Evolutionary conservation across 2,329 filamentous ascomycete species (phyloP).

Genomic region (Pezicula carpinea): DNA sequence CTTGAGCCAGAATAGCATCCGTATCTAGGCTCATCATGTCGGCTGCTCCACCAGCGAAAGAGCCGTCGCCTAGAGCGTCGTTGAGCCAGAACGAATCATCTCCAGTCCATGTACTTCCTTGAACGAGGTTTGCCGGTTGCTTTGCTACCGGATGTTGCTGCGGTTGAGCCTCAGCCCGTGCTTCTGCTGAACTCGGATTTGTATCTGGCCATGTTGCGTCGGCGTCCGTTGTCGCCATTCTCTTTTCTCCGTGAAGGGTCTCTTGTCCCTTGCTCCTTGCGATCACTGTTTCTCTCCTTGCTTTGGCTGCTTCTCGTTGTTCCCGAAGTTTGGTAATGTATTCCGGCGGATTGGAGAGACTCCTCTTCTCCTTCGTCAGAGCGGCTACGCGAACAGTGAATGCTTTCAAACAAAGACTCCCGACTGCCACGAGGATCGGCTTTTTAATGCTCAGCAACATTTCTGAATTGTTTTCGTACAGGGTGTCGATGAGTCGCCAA

Average conservation of each 20-base stretch:
- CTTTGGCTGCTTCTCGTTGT: slow-evolving; percentile 11
- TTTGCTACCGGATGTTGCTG: slow-evolving; percentile 3
- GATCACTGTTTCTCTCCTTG: slow-evolving; percentile 1
- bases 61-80: slow-evolving; percentile 8
- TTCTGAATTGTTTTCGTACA: slow-evolving; percentile 26
- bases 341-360: slow-evolving; percentile 4
- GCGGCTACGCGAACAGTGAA: slow-evolving; percentile 8
- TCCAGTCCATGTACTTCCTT: slow-evolving; percentile 4
- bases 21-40: slow-evolving; percentile 18
- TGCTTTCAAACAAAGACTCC: slow-evolving; percentile 8
- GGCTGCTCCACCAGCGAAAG: slow-evolving; percentile 1
- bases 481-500: slow-evolving; percentile 27
- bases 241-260: not conserved
- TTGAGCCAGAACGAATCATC: slow-evolving; percentile 17
- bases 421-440: slow-evolving; percentile 8
- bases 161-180: slow-evolving; percentile 1
- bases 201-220: not conserved
- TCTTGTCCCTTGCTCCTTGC: not conserved
- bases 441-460: slow-evolving; percentile 4
- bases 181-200: not conserved
- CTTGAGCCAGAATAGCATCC: slow-evolving; percentile 20
- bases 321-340: slow-evolving; percentile 16
- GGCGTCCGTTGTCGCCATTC: not conserved
- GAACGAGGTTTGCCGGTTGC: slow-evolving; percentile 2
- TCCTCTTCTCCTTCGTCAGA: slow-evolving; percentile 7